Evolutionary conservation across 192 early-diverging fungal species (phyloP).

Genomic region (Jimgerdemannia flammicorona): DNA sequence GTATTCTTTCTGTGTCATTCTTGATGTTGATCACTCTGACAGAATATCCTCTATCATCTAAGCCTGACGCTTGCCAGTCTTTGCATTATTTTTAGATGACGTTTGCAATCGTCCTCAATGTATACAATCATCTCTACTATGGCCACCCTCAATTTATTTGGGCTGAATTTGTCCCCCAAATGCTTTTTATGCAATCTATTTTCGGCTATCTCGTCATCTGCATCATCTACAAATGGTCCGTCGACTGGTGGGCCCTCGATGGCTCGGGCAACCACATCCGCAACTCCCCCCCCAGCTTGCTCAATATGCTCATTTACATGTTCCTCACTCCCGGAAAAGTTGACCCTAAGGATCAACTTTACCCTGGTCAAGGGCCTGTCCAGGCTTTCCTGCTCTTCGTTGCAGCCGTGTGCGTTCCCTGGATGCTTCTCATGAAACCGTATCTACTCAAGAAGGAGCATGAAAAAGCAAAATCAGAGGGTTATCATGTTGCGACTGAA

Average conservation of each 20-base stretch:
- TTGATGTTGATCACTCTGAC: background rate
- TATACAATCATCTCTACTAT: conserved; percentile 91
- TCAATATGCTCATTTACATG: conserved; percentile 99
- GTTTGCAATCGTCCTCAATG: conserved; percentile 86
- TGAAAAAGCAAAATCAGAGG: conserved; percentile 64
- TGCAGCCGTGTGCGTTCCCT: conserved; percentile 89
- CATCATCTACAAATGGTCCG: conserved; percentile 96
- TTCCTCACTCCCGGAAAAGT: conserved; percentile 90
- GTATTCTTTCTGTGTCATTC: background rate
- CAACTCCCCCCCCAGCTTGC: conserved; percentile 84
- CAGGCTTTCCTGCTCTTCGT: conserved; percentile 79
- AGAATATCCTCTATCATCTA: background rate
- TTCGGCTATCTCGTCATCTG: conserved; percentile 94
- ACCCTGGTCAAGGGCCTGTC: conserved; percentile 77
- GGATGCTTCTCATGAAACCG: conserved; percentile 96
- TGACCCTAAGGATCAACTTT: conserved; percentile 65
- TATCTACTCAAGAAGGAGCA: conserved; percentile 81
- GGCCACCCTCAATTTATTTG: conserved; percentile 75
- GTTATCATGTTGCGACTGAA: conserved; percentile 63
- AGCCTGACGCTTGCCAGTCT: background rate
- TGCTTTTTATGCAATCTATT: conserved; percentile 88
- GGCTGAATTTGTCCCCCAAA: conserved; percentile 90
- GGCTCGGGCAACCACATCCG: conserved; percentile 52
- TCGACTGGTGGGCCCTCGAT: conserved; percentile 81
- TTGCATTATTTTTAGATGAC: conserved; percentile 60